Evolutionary conservation across 2,329 filamentous ascomycete genomes (phyloP), one percentile per base, ranked within the genome.

Genomic region (Colletotrichum sp.): DNA sequence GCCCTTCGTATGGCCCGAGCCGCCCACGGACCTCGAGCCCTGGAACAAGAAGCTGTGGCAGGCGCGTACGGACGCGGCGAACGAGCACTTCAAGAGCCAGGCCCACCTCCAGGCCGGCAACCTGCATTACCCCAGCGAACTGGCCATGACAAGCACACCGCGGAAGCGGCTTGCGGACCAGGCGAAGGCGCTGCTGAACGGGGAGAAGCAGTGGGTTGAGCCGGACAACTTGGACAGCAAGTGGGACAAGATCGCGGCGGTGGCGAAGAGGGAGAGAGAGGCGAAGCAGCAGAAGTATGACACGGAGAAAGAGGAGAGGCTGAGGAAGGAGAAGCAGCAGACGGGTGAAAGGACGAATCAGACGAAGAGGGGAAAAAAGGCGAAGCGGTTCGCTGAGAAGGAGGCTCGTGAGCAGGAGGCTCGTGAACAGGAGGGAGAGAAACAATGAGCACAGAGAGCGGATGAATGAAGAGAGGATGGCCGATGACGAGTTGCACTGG

Each of bases 1-100:
- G 87, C 95, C 96, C 6, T 99, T 99, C 87, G 92, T 94, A 72
- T 98, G 95, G 94, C 97, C 97, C 1, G 90, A 92, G 78, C 84
- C 88, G 79, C 94, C 95, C 6, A 85, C 88, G 78, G 90, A 94
- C 82, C 87, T 91, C 77, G 83, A 88, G 73, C 85, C 88, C 83
- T 96, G 93, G 93, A 93, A 93, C 83, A 88, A 92, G 78, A 85
- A 89, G n/a, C 85, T 91, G 71, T 91, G 87, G 83, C 87, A 89
- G 81, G 87, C 88, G 80, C 86, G 90, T 32, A 85, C 89, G 74
- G 84, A 90, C 75, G 13, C 39, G 36, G 85, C 87, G 71, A 84
- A 87, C 79, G 79, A 87, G 48, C 82, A 88, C 77, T 82, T 85
- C 68, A 82, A 86, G 69, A 77, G 84, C 61, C 79, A 81, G 78